Evolutionary conservation across 306 rosid genomes (phyloP).

Genomic region (Prunus davidiana): DNA sequence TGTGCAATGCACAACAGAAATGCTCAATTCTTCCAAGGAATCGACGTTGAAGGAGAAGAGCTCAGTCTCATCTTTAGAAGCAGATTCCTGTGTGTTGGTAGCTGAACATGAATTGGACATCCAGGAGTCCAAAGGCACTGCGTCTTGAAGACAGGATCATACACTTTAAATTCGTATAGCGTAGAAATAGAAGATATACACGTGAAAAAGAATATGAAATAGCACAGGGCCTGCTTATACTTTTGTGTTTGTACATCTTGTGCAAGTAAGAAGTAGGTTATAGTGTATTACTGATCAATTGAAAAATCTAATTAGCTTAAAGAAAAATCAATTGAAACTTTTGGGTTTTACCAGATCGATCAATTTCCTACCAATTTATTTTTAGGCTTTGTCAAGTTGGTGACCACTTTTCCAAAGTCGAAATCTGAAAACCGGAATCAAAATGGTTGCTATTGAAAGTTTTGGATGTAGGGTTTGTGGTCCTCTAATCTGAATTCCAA

Average conservation of each 20-base stretch:
- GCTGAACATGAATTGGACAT: constrained; percentile 86
- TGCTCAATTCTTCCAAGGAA: constrained; percentile 55
- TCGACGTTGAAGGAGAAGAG: constrained; percentile 39
- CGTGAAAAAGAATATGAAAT: constrained; percentile 6
- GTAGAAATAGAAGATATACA: constrained; percentile 25
- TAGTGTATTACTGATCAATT: not conserved
- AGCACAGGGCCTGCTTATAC: not conserved
- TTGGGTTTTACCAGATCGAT: too few relatives aligned
- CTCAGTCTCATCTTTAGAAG: constrained; percentile 62
- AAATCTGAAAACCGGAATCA: too few relatives aligned
- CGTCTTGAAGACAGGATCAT: constrained; percentile 52
- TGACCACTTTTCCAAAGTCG: too few relatives aligned
- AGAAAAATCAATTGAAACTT: not conserved
- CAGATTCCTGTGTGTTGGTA: constrained; percentile 89
- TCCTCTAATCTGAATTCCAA: too few relatives aligned
- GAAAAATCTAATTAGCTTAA: not conserved
- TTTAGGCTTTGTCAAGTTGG: too few relatives aligned
- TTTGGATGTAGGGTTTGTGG: too few relatives aligned
- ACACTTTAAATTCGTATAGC: not conserved
- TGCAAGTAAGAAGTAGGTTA: not conserved
- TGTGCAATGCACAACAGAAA: constrained; percentile 87
- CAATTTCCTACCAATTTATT: too few relatives aligned
- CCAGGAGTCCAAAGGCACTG: constrained; percentile 75
- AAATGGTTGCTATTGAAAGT: too few relatives aligned
- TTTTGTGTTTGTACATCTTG: not conserved